Base-by-base conservation (phyloP, 1,284 basidiomycete genomes). In the Spongiforma sp. region DNA sequence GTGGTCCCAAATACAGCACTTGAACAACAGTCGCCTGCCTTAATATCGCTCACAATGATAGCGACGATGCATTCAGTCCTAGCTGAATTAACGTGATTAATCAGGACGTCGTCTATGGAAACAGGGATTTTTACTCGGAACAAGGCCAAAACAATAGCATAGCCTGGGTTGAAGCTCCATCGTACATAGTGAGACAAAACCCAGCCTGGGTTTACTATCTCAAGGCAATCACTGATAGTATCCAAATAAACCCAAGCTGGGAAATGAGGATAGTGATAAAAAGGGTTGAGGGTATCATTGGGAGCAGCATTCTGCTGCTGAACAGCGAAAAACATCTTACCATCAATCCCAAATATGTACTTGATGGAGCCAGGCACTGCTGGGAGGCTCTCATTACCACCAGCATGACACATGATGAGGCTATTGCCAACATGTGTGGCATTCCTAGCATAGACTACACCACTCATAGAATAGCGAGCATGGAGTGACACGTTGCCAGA, bases 291-390 rank as follows among this genome's bases (percentile, higher is more conserved):
- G 15, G 6, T 19, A 19, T 34, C 53, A 26, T 36, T 15, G 12
- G 33, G 30, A 24, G 24, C 3, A 14, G 26, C 33, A 55, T 34
- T 34, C 24, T 55, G 53, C 5, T 33, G 10, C 24, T 64, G 62
- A 14, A 65, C 57, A 17, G 39, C 58, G 53, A 64, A 60, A 7
- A 3, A 63, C 15, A 65, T 60, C 39, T 56, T 59, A 17, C 54
- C 15, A 21, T 64, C 24, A 14, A 30, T 50, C 12, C 21, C 33
- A 28, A 64, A 65, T 55, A 65, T 65, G 39, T 65, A 65, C 39
- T 64, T 65, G 46, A 65, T 65, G 21, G 43, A 60, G 24, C 46
- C 62, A 43, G 63, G 33, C 3, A 63, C 36, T 10, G 41, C 34
- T 5, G 15, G 34, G 48, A 62, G 41, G 30, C 19, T 61, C 3